A percentile compares a stretch with the other conserved stretches of the same genome.
These are phyloP conservation scores for Lachnum nothofagi DNA, from an alignment of 2,329 filamentous ascomycete genomes.

Conservation along the genomic window DNA sequence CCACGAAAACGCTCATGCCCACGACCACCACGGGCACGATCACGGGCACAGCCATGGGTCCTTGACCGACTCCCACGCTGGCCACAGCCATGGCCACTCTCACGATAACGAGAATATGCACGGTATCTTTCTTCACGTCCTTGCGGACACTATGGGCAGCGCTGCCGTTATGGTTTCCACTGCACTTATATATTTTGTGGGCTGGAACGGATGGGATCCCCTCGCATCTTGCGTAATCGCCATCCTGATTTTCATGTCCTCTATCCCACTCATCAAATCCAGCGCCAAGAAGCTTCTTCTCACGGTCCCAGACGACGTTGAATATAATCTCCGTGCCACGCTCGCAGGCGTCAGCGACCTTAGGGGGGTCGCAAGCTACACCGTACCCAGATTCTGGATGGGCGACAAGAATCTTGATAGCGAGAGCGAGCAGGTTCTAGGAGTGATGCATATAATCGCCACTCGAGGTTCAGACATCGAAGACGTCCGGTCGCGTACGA, in stretches of 20 bases:
- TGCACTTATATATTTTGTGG: constrained; percentile 75
- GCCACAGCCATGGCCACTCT: constrained; percentile 41
- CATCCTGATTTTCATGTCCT: constrained; percentile 85
- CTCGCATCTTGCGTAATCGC: constrained; percentile 91
- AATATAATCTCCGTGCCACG: constrained; percentile 82
- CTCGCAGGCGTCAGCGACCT: constrained; percentile 78
- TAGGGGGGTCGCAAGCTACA: constrained; percentile 78
- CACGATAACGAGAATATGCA: constrained; percentile 97
- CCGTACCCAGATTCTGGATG: constrained; percentile 87
- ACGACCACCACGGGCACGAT: constrained; percentile 18
- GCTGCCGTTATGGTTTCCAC: constrained; percentile 93
- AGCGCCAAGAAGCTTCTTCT: constrained; percentile 79
- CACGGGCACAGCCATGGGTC: constrained; percentile 31
- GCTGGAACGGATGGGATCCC: constrained; percentile 92
- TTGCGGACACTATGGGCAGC: constrained; percentile 91
- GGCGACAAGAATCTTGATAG: constrained; percentile 55
- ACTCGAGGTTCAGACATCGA: constrained; percentile 67
- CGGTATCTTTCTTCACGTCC: constrained; percentile 91
- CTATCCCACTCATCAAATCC: constrained; percentile 78
- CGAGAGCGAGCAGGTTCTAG: constrained; percentile 56
- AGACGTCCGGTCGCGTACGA: constrained; percentile 75
- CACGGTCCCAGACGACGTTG: constrained; percentile 75
- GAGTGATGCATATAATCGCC: constrained; percentile 81
- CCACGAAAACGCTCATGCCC: constrained; percentile 15
- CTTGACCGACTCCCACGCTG: constrained; percentile 21